Evolutionary conservation across 2,329 filamentous ascomycete genomes (phyloP).

Genomic region (Claviceps humidiphila): DNA sequence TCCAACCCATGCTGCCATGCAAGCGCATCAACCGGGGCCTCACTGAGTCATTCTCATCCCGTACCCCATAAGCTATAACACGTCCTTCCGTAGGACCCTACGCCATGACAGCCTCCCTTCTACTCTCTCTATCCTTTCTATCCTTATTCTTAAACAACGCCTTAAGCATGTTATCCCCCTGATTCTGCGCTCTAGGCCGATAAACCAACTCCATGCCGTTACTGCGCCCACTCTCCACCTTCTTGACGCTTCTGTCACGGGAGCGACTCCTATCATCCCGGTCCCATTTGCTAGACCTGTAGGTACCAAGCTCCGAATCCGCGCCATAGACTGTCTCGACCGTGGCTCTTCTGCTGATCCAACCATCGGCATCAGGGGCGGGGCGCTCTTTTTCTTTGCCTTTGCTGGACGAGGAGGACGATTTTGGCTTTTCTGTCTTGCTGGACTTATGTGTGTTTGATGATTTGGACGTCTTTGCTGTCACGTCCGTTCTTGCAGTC

Average conservation of each 20-base stretch:
- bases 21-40: background rate
- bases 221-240: conserved; percentile 24
- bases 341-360: conserved; percentile 7
- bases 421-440: conserved; percentile 8
- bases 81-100: conserved; percentile 6
- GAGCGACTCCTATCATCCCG: conserved; percentile 5
- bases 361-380: background rate
- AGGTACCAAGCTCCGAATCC: conserved; percentile 25
- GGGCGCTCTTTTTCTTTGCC: conserved; percentile 10
- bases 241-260: conserved; percentile 13
- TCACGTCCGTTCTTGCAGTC: conserved; percentile 10
- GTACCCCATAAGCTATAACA: background rate
- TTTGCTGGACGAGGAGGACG: conserved; percentile 3
- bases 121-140: conserved; percentile 27
- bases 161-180: conserved; percentile 41
- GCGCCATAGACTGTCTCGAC: conserved; percentile 9
- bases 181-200: conserved; percentile 34
- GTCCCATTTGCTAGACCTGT: conserved; percentile 18
- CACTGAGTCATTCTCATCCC: background rate
- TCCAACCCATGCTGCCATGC: background rate
- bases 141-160: conserved; percentile 44
- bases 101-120: conserved; percentile 18
- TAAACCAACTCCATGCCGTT: conserved; percentile 25
- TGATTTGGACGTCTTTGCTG: conserved; percentile 12
- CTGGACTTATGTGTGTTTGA: conserved; percentile 12